Evolutionary conservation across 305 asterid genomes (phyloP).

Genomic region (Solanum hybrid): DNA sequence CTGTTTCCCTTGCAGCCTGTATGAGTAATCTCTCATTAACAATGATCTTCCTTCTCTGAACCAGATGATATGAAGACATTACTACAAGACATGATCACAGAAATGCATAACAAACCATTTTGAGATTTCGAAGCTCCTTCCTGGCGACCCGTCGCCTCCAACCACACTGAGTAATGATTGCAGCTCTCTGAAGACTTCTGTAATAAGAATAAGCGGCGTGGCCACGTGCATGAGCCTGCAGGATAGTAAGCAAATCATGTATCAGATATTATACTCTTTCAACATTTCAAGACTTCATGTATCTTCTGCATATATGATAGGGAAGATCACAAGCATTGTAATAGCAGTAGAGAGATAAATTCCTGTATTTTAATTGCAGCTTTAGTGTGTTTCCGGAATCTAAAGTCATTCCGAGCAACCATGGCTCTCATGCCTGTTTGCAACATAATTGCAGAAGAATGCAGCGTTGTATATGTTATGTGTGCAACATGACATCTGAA

Average conservation of each 20-base stretch:
- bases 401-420: conserved; percentile 77
- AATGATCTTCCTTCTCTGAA: background rate
- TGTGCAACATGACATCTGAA: conserved; percentile 59
- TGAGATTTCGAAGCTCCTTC: conserved; percentile 83
- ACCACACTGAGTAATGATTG: conserved; percentile 79
- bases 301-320: background rate
- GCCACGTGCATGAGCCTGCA: conserved; percentile 76
- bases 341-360: conserved; percentile 10
- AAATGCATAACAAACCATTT: conserved; percentile 56
- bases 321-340: conserved; percentile 2
- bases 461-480: conserved; percentile 54
- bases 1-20: conserved; percentile 95
- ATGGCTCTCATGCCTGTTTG: conserved; percentile 96
- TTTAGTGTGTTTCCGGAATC: conserved; percentile 80
- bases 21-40: background rate
- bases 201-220: conserved; percentile 61
- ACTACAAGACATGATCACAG: background rate
- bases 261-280: background rate
- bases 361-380: conserved; percentile 94
- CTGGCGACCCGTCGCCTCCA: conserved; percentile 92
- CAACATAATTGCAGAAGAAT: conserved; percentile 49
- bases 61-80: background rate
- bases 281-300: background rate
- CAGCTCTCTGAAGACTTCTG: conserved; percentile 75
- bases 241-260: conserved; percentile 14